Conservation (phyloP, 306 rosid species). For the Dryas alaskensis region DNA sequence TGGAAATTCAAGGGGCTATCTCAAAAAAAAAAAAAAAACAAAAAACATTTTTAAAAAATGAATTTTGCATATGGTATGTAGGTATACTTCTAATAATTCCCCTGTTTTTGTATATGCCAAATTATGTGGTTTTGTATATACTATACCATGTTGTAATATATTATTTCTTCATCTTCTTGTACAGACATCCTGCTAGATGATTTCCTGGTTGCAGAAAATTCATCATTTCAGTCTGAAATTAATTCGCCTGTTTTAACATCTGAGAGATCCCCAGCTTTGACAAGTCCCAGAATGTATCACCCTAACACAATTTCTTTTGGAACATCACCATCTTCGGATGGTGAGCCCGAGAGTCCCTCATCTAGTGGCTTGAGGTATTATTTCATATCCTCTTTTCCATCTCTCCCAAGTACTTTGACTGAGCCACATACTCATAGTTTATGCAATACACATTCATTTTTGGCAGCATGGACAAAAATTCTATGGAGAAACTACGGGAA, state of each 20-base stretch:
- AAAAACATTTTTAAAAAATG: too few species aligned
- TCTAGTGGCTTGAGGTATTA: conserved; percentile 64
- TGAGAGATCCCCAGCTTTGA: conserved; percentile 59
- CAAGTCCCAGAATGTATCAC: conserved; percentile 51
- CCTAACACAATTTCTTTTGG: conserved; percentile 41
- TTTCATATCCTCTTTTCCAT: conserved; percentile 18
- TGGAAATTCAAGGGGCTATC: background rate
- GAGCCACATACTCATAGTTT: conserved; percentile 20
- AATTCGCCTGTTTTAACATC: conserved; percentile 49
- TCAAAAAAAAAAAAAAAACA: background rate
- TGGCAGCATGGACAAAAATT: conserved; percentile 74
- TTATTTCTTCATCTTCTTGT: conserved; percentile 23
- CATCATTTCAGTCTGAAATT: conserved; percentile 54
- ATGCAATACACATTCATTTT: conserved; percentile 19
- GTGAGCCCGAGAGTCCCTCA: conserved; percentile 44
- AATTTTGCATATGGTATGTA: background rate
- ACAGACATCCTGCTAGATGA: conserved; percentile 82
- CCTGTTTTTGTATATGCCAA: too few species aligned
- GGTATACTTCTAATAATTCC: background rate
- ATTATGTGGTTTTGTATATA: background rate
- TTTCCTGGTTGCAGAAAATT: conserved; percentile 89
- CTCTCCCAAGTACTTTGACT: conserved; percentile 20
- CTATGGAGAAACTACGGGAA: conserved; percentile 93
- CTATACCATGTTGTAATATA: conserved; percentile 11
- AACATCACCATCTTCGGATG: conserved; percentile 40